Evolutionary conservation across 306 rosid species (phyloP), one percentile per base, ranked within the genome.

Genomic region (Oxytropis ochrocephala): DNA sequence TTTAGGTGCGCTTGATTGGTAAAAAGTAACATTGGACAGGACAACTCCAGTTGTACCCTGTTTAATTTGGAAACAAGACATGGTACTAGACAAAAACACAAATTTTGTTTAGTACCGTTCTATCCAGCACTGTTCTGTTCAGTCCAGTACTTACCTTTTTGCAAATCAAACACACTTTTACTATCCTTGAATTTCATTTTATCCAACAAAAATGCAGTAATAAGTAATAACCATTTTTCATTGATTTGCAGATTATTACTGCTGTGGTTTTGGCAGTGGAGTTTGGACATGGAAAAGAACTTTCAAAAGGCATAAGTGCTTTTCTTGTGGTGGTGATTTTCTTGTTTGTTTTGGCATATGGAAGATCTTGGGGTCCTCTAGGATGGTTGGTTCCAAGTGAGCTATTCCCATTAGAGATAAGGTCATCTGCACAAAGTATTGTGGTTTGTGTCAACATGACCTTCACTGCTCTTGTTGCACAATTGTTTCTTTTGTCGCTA

Each of bases 311-410:
- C 36, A 33, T 77, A 32, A 91, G 96, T 32, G 33, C 73, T 19
- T 69, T 91, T 64, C 99, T 95, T 42, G 99, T 91, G 16, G 8
- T 95, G 4, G 67, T 83, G 76, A 86, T 95, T 2, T 91, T 85
- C 78, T 11, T 87, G 24, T 95, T 91, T n/a, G 99, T 95, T 16
- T 79, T 95, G 86, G 96, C 93, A 38, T 95, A 91, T 69, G 99
- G 99, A 74, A 89, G 99, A 83, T 89, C 99, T 2, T 95, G 96
- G 99, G 97, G 97, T 48, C 99, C 99, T 7, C 52, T 95, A 19
- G 97, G 92, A 12, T 95, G 99, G 99, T 73, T 95, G 66, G 99
- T 95, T 67, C 96, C 99, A 0, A 91, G 97, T 76, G 99, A 95
- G 85, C 73, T 95, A 3, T 95, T 95, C 51, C 97, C 99, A 17